These are phyloP conservation scores for Backusella tarrabulga DNA, from an alignment of 192 early-diverging fungal genomes.

Conservation along the genomic window DNA sequence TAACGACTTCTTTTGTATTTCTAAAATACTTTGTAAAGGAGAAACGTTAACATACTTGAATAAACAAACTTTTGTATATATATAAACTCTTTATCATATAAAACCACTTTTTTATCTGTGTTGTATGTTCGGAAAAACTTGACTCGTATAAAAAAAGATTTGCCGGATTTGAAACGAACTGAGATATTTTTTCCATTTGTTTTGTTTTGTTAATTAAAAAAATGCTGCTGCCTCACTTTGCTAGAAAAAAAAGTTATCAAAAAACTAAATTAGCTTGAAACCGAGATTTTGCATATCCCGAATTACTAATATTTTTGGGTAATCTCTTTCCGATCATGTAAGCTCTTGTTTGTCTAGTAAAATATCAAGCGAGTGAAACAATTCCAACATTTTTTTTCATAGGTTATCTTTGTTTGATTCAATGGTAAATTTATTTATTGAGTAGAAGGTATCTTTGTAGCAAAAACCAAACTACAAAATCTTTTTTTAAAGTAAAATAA, in stretches of 20 bases:
- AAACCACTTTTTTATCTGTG: not conserved
- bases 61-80: not conserved
- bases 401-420: not conserved
- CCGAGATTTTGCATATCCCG: not conserved
- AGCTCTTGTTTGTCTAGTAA: no score
- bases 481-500: not conserved
- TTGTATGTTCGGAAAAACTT: not conserved
- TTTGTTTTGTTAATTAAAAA: no score
- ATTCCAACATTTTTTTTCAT: not conserved
- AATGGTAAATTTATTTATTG: not conserved
- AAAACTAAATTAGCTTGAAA: not conserved
- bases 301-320: not conserved
- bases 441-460: not conserved
- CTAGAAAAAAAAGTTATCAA: not conserved
- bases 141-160: not conserved
- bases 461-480: not conserved
- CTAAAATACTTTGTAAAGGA: conserved; percentile 36
- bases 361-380: not conserved
- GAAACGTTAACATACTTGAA: conserved; percentile 5
- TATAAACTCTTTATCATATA: no score
- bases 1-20: conserved; percentile 24
- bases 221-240: not conserved
- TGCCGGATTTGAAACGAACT: not conserved
- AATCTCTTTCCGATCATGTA: not conserved
- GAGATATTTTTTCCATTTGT: not conserved